Percentiles rank a stretch among this genome's conserved stretches.
Evolutionary conservation across 306 rosid genomes (phyloP).

Genomic region (Lupinus albus): DNA sequence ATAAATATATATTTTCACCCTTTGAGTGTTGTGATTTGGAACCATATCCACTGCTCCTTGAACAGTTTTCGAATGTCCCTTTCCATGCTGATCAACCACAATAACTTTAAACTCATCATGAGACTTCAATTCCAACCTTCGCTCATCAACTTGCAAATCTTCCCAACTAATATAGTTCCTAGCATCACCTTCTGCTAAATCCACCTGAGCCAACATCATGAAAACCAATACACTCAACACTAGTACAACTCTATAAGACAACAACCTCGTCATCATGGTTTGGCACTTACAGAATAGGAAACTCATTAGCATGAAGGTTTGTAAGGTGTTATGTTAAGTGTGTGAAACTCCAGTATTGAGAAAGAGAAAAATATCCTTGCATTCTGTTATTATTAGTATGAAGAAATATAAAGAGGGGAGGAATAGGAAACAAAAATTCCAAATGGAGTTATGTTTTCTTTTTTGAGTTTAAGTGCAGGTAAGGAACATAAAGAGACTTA

Average conservation of each 20-base stretch:
- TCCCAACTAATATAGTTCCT: conserved; percentile 71
- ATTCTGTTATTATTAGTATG: conserved; percentile 11
- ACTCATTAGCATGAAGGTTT: conserved; percentile 6
- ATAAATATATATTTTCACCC: conserved; percentile 74
- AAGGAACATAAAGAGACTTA: conserved; percentile 49
- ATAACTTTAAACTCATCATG: conserved; percentile 42
- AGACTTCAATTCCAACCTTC: conserved; percentile 32
- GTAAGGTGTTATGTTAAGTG: not conserved
- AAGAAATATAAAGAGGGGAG: conserved; percentile 26
- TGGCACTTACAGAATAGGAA: not conserved
- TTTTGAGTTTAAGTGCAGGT: conserved; percentile 38
- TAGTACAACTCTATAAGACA: conserved; percentile 34
- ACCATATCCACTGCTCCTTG: conserved; percentile 89
- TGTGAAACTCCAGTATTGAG: not conserved
- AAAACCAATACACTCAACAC: conserved; percentile 34
- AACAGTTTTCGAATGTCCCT: conserved; percentile 74
- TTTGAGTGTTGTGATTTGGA: conserved; percentile 54
- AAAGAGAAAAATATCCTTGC: conserved; percentile 24
- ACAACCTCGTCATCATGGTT: conserved; percentile 32
- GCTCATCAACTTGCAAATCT: conserved; percentile 64
- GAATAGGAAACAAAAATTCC: conserved; percentile 22
- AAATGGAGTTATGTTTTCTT: not conserved
- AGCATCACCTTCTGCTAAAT: conserved; percentile 38
- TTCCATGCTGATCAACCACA: conserved; percentile 64
- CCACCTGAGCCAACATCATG: conserved; percentile 40